Conservation (phyloP, 2,329 filamentous ascomycete species). For the Samsoniella hepiali region DNA sequence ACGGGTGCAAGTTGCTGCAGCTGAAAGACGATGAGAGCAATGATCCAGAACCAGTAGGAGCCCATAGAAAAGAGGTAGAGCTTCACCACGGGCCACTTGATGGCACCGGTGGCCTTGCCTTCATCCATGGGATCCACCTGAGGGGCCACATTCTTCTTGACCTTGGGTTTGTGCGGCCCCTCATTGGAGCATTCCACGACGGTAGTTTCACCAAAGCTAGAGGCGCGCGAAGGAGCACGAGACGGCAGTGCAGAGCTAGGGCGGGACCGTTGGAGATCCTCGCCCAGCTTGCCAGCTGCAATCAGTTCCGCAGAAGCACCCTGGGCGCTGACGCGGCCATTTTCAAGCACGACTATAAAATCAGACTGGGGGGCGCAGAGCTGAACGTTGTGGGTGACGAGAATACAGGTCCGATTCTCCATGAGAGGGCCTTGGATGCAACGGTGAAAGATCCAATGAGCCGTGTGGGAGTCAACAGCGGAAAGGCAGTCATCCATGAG, state of each 20-base stretch:
- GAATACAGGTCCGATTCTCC: conserved; percentile 82
- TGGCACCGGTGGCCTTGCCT: conserved; percentile 76
- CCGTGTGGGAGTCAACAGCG: conserved; percentile 94
- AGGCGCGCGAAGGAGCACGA: conserved; percentile 72
- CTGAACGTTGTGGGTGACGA: conserved; percentile 94
- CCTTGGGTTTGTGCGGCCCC: conserved; percentile 44
- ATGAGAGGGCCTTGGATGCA: conserved; percentile 88
- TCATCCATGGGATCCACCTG: conserved; percentile 63
- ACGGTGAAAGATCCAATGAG: conserved; percentile 96
- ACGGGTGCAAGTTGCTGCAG: conserved; percentile 83
- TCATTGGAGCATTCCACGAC: conserved; percentile 49
- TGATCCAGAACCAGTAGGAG: conserved; percentile 91
- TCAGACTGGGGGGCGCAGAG: conserved; percentile 78
- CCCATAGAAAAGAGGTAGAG: conserved; percentile 91
- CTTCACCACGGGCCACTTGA: conserved; percentile 81
- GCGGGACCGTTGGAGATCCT: conserved; percentile 73
- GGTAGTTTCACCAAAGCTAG: conserved; percentile 65
- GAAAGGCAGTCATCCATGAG: conserved; percentile 93
- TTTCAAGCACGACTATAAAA: conserved; percentile 81
- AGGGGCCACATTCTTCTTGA: conserved; percentile 43
- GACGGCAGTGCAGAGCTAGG: conserved; percentile 69
- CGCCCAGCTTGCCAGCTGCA: conserved; percentile 81
- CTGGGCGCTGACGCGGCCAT: conserved; percentile 74
- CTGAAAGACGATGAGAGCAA: conserved; percentile 70
- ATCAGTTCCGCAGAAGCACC: conserved; percentile 78